phyloP scores from a whole-genome alignment of 2,329 filamentous ascomycete genomes.

The Apiospora malaysiana region DNA sequence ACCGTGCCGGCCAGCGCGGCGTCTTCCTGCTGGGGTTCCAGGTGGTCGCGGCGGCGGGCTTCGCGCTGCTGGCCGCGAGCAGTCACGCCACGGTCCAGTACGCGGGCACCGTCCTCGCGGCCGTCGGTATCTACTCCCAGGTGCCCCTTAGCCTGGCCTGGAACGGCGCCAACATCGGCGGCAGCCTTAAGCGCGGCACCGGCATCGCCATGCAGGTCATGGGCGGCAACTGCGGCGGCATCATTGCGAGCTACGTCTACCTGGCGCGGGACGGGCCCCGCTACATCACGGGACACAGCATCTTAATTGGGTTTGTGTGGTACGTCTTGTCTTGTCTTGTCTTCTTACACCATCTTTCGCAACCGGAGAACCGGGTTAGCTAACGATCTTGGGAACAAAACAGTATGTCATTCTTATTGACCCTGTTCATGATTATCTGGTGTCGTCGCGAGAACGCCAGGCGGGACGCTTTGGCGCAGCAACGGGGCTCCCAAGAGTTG shows the following conservation, averaged over 20 bases:
- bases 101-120: constrained; percentile 52
- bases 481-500: constrained; percentile 29
- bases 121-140: constrained; percentile 57
- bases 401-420: constrained; percentile 41
- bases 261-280: constrained; percentile 46
- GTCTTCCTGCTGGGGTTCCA: constrained; percentile 52
- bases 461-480: constrained; percentile 32
- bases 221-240: constrained; percentile 59
- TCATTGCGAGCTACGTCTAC: constrained; percentile 49
- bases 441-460: constrained; percentile 39
- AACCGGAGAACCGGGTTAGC: background rate
- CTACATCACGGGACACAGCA: constrained; percentile 46
- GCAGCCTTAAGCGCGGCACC: constrained; percentile 59
- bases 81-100: constrained; percentile 51
- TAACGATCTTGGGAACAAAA: background rate
- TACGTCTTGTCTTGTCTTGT: constrained; percentile 32
- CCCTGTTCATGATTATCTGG: constrained; percentile 40
- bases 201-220: constrained; percentile 63
- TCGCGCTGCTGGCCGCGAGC: constrained; percentile 47
- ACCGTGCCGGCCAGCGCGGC: constrained; percentile 38
- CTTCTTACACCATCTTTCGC: background rate
- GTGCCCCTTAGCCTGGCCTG: constrained; percentile 62
- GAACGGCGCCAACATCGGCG: constrained; percentile 65
- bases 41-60: constrained; percentile 50
- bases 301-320: constrained; percentile 36